Evolutionary conservation across 1,284 basidiomycete genomes (phyloP).

Genomic region (Rhodotorula sp.): DNA sequence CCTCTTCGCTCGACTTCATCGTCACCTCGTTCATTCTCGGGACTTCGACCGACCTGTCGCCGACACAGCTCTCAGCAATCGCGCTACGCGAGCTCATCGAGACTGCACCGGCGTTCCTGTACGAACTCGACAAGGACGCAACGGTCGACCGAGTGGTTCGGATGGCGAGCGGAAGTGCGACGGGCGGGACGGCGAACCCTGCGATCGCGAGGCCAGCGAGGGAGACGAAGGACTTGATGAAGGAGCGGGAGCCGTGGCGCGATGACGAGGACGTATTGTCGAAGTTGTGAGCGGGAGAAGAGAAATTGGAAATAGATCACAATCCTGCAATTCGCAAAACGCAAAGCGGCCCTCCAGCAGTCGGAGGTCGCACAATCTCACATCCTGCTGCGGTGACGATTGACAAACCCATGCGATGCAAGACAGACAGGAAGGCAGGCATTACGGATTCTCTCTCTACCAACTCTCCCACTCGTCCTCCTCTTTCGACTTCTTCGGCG

Average conservation of each 20-base stretch:
- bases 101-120: conserved; percentile 61
- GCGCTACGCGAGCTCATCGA: conserved; percentile 65
- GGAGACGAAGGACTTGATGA: conserved; percentile 76
- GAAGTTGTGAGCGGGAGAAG: conserved; percentile 19
- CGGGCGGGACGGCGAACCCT: conserved; percentile 52
- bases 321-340: neutral
- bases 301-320: no score
- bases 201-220: conserved; percentile 77
- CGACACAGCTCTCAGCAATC: conserved; percentile 63
- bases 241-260: conserved; percentile 47
- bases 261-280: conserved; percentile 40
- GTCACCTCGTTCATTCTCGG: conserved; percentile 65
- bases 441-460: neutral
- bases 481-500: conserved; percentile 4
- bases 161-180: conserved; percentile 62
- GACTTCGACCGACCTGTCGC: conserved; percentile 60
- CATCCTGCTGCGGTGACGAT: neutral
- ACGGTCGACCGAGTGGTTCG: conserved; percentile 72
- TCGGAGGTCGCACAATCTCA: neutral
- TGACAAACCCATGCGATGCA: neutral
- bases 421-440: neutral
- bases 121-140: conserved; percentile 58
- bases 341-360: neutral
- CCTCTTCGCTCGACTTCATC: conserved; percentile 65
- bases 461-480: conserved; percentile 24